These are phyloP conservation scores for Solanum hybrid DNA, from an alignment of 305 asterid genomes.

Conservation along the genomic window DNA sequence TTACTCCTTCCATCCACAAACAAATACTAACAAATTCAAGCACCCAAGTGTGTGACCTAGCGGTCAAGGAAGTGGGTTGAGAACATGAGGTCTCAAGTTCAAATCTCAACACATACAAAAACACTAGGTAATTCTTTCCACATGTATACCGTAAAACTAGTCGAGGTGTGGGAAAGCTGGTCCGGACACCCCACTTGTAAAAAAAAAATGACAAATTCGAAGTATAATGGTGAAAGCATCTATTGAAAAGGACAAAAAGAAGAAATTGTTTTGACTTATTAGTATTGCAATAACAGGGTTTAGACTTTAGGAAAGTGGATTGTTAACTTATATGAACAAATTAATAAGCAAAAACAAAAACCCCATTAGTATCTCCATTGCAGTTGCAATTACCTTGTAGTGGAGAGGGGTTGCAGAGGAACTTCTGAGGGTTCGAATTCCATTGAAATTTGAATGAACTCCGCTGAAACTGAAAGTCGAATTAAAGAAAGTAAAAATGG, in stretches of 20 bases:
- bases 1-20: background rate
- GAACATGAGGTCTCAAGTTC: background rate
- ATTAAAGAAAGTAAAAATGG: background rate
- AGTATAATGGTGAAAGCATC: background rate
- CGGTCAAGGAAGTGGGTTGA: background rate
- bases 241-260: background rate
- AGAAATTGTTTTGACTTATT: too few relatives aligned
- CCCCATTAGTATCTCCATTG: background rate
- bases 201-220: background rate
- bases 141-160: too few relatives aligned
- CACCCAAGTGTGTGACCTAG: background rate
- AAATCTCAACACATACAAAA: background rate
- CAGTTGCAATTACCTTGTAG: background rate
- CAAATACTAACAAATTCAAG: background rate
- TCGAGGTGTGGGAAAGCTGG: background rate
- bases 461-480: background rate
- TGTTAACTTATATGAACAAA: background rate
- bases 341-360: too few relatives aligned
- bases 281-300: background rate
- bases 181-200: background rate
- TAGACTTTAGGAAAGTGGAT: background rate
- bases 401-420: background rate
- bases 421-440: background rate
- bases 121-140: background rate
- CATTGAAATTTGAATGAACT: background rate